Base-by-base conservation (phyloP, 805 yeast genomes). In the Ogataea thermomethanolica region DNA sequence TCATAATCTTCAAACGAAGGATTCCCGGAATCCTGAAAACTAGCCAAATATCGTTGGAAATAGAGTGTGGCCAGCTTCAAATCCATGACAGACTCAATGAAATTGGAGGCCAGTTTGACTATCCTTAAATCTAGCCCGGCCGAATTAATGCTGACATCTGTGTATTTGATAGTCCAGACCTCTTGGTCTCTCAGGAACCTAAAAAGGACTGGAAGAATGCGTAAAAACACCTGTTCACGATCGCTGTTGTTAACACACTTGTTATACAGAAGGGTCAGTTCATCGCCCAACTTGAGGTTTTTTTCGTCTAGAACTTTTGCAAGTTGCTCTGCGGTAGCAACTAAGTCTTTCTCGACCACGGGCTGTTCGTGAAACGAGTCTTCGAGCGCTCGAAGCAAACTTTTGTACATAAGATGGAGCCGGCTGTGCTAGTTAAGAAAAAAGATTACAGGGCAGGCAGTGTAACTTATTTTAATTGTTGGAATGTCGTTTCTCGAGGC, bases 91-190 rank as follows among this genome's bases (percentile, higher is more conserved):
- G 12, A 27, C n/a, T 31, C 37, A n/a, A 51, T 38, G 10, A 51
- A 28, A 8, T 29, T 20, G 1, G 41, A 34, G 7, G 48, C 35
- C 9, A 35, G 13, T 8, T 30, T 27, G 4, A 41, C 41, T 13
- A 73, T 62, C 7, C 51, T 53, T n/a, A 66, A 49, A 39, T 66
- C 69, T 37, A 61, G 64, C 2, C 84, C 81, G 0, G 82, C 79
- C 25, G 83, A 75, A 49, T 80, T 81, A 3, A 79, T 61, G 0
- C 83, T 79, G 0, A 76, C 74, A 9, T 62, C 62, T 9, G 70
- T 51, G 43, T 76, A 71, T 25, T 71, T 64, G 22, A 64, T 59
- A 34, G 76, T 64, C 85, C 86, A 81, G 28, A 64, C 68, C 8
- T 60, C 57, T 8, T 53, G 52, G 21, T 51, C 53, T 5, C 49